Base-by-base conservation (phyloP, 352 stramenopile genomes). In the Globisporangium polare region DNA sequence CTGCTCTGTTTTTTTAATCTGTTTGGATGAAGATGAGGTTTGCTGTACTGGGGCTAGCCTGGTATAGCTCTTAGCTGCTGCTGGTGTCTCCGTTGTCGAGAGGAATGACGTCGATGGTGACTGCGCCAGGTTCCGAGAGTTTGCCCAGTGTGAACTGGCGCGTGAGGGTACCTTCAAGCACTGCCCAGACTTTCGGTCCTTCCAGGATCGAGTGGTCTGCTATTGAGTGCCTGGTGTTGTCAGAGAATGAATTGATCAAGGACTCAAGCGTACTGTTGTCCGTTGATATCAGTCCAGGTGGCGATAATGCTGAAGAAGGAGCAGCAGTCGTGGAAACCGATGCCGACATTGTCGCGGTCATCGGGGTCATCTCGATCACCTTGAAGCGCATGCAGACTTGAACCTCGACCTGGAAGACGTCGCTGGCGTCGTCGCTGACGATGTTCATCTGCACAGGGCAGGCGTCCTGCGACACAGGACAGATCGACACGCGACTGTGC, bases 381-480 rank as follows among this genome's bases (percentile, higher is more conserved):
- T 89, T 88, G 66, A 90, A 92, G 49, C 82, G 75, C 83, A 92
- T 92, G 59, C 67, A 72, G 10, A 89, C 79, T 4, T 72, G 65
- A n/a, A 89, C 66, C 57, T 90, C 67, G 27, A 90, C 72, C 24
- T 85, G 70, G 47, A 90, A 86, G 2, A 58, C 18, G 2, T 58
- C 60, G 6, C 58, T 24, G 0, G 50, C 33, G 12, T 65, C 53
- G 53, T 73, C 65, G 15, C 56, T 51, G 15, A 74, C 53, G 4
- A 81, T 75, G 52, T 73, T 75, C 53, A 92, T 73, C 42, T 86
- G 64, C 27, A 90, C 77, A 17, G 83, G 80, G 9, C 69, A 67
- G 4, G 80, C 80, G 22, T 88, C 78, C 13, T 89, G 80, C 0
- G 80, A 92, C 13, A 89, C 68, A 2, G 83, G 80, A 27, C 83